Evolutionary conservation across 148 eudicot genomes (phyloP).

Genomic region (Arbutus unedo): DNA sequence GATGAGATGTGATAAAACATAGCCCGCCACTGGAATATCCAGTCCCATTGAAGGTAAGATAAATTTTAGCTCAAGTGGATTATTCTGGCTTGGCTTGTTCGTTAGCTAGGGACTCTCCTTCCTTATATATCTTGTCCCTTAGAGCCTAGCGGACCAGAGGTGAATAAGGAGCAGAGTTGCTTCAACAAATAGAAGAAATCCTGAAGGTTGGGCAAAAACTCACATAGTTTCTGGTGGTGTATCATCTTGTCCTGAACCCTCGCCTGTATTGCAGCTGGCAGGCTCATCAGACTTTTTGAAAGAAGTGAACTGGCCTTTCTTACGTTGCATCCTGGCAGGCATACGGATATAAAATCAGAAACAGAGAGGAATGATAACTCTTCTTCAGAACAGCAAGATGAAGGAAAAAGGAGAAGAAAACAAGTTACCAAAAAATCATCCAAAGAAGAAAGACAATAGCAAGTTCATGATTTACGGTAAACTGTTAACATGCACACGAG

Average conservation of each 20-base stretch:
- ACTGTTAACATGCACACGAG: neutral
- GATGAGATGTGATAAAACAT: neutral
- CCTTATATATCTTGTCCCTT: neutral
- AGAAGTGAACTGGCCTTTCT: constrained; percentile 68
- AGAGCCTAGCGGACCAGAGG: neutral
- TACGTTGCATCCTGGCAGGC: constrained; percentile 61
- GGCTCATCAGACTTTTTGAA: constrained; percentile 42
- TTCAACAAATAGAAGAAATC: neutral
- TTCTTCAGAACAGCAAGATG: neutral
- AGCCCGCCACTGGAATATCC: too few relatives aligned
- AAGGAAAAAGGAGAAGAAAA: neutral
- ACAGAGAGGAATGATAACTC: neutral
- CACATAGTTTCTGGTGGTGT: constrained; percentile 40
- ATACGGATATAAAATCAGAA: constrained; percentile 11
- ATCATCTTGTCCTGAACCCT: constrained; percentile 59
- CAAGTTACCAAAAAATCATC: neutral
- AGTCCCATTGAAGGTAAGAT: too few relatives aligned
- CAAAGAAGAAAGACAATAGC: neutral
- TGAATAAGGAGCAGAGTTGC: neutral
- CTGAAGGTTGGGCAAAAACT: constrained; percentile 12
- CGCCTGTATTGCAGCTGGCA: constrained; percentile 35
- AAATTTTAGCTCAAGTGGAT: too few relatives aligned
- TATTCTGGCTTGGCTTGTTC: too few relatives aligned
- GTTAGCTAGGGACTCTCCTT: too few relatives aligned
- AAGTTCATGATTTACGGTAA: neutral